Conservation (phyloP, 441 rosid genomes). For the Capsella rubella region DNA sequence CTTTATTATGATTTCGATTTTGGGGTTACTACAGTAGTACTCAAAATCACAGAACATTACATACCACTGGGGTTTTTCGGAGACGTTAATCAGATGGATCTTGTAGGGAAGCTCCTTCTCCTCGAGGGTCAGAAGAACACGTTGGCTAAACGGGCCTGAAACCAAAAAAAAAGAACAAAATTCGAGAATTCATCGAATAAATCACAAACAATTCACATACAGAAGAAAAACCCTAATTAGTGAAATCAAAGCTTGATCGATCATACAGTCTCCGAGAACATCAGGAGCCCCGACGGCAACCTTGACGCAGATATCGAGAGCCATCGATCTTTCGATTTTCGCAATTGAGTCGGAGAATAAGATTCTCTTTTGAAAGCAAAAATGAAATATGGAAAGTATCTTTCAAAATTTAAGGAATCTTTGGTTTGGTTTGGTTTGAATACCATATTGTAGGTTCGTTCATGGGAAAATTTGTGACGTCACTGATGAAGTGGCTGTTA, state of each 20-base stretch:
- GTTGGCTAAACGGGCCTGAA: slow-evolving; percentile 80
- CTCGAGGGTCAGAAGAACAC: slow-evolving; percentile 79
- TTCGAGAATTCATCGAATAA: background rate
- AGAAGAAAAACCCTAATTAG: slow-evolving; percentile 1
- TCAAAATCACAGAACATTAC: background rate
- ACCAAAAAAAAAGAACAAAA: background rate
- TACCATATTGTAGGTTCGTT: background rate
- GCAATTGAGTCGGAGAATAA: background rate
- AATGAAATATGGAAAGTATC: background rate
- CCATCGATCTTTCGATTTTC: slow-evolving; percentile 49
- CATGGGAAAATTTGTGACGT: slow-evolving; percentile 13
- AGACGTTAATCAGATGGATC: slow-evolving; percentile 56
- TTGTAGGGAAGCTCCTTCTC: slow-evolving; percentile 82
- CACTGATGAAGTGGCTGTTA: slow-evolving; percentile 5
- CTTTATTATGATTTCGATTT: background rate
- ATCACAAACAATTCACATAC: background rate
- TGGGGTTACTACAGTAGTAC: background rate
- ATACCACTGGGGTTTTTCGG: slow-evolving; percentile 84
- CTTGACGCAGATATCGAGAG: slow-evolving; percentile 83
- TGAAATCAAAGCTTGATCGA: slow-evolving; percentile 22
- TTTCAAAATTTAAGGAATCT: background rate
- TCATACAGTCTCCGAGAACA: slow-evolving; percentile 75
- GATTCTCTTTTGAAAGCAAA: slow-evolving; percentile 16
- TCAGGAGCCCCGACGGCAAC: slow-evolving; percentile 80
- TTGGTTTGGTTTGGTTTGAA: background rate